Evolutionary conservation across 805 yeast genomes (phyloP).

Genomic region (Nakazawaea peltata): DNA sequence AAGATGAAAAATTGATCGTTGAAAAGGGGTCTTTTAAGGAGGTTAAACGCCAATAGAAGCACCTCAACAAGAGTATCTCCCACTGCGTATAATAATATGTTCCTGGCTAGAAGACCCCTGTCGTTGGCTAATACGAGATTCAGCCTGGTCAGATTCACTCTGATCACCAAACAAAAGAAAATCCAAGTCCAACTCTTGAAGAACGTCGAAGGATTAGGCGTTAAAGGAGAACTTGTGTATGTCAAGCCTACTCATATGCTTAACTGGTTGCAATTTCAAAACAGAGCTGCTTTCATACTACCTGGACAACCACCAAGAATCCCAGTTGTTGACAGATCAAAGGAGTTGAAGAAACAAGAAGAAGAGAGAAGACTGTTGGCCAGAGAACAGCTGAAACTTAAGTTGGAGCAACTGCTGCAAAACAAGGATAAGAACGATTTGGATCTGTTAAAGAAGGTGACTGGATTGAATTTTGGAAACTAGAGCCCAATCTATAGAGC

Average conservation of each 20-base stretch:
- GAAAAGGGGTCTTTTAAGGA: too few relatives aligned
- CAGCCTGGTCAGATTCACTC: conserved; percentile 32
- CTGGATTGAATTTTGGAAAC: conserved; percentile 15
- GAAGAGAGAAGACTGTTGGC: conserved; percentile 29
- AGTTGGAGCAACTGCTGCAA: conserved; percentile 14
- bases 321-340: conserved; percentile 19
- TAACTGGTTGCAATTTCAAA: conserved; percentile 58
- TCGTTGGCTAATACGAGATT: not conserved
- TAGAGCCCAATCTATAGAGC: too few relatives aligned
- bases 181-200: conserved; percentile 69
- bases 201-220: conserved; percentile 58
- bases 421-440: conserved; percentile 26
- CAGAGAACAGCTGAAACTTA: conserved; percentile 27
- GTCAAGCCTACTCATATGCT: conserved; percentile 83
- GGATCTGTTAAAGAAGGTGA: conserved; percentile 21
- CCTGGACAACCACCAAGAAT: conserved; percentile 23
- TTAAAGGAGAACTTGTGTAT: conserved; percentile 60
- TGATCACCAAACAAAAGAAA: conserved; percentile 43
- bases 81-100: too few relatives aligned
- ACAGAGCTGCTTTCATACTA: conserved; percentile 68
- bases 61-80: too few relatives aligned
- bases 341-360: not conserved
- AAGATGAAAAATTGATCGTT: not conserved
- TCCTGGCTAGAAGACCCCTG: not conserved
- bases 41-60: too few relatives aligned